These are phyloP conservation scores for Paxillus rubicundulus DNA, from an alignment of 768 basidiomycete species.

Conservation along the genomic window DNA sequence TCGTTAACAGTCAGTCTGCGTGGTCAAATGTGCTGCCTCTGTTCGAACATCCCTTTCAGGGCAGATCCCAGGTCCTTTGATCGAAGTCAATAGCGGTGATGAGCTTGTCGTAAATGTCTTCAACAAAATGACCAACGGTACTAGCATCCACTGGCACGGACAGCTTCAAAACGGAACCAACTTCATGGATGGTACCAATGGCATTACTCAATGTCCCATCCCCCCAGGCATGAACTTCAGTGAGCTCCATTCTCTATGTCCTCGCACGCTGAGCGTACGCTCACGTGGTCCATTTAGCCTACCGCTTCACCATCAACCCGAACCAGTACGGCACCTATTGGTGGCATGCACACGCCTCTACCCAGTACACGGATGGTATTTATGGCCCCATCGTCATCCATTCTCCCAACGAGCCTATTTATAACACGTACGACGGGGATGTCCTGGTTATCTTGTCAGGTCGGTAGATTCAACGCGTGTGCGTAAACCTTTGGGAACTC, in stretches of 20 bases:
- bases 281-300: conserved; percentile 16
- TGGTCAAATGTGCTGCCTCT: not conserved
- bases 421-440: conserved; percentile 39
- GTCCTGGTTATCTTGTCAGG: conserved; percentile 37
- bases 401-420: conserved; percentile 33
- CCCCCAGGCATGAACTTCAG: conserved; percentile 45
- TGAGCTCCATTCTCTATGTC: conserved; percentile 16
- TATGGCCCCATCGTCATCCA: conserved; percentile 49
- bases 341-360: conserved; percentile 44
- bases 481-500: not conserved
- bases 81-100: conserved; percentile 36
- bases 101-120: conserved; percentile 35
- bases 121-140: conserved; percentile 32
- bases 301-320: conserved; percentile 40
- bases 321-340: conserved; percentile 46
- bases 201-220: conserved; percentile 52
- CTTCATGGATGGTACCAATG: conserved; percentile 47
- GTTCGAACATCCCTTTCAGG: conserved; percentile 17
- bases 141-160: conserved; percentile 34
- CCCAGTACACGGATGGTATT: conserved; percentile 48
- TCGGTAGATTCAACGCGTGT: conserved; percentile 12
- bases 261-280: not conserved
- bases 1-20: conserved; percentile 41
- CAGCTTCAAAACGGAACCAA: conserved; percentile 45
- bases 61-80: conserved; percentile 34